Evolutionary conservation across 495 filamentous ascomycete species (phyloP).

Genomic region (Hypoxylon cercidicola): DNA sequence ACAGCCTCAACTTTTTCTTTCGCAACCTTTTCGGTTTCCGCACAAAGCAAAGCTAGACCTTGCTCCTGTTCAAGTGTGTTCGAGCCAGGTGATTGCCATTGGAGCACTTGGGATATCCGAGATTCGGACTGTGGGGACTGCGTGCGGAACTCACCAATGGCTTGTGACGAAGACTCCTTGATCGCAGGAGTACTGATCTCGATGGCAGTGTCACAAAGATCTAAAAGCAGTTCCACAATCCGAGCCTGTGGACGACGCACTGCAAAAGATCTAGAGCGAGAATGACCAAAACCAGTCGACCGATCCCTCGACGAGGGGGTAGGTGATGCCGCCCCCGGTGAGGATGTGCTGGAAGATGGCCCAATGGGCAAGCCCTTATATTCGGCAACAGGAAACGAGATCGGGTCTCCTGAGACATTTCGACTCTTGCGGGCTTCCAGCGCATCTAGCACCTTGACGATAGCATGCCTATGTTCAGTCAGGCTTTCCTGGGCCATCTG

Average conservation of each 20-base stretch:
- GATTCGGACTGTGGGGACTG: constrained; percentile 96
- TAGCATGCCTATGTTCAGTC: constrained; percentile 92
- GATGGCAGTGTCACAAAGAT: constrained; percentile 93
- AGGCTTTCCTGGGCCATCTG: constrained; percentile 93
- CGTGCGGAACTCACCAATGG: constrained; percentile 79
- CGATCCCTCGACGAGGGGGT: constrained; percentile 81
- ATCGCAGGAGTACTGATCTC: constrained; percentile 94
- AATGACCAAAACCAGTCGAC: constrained; percentile 77
- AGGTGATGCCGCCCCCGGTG: constrained; percentile 71
- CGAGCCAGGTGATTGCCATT: constrained; percentile 93
- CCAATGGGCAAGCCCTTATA: constrained; percentile 94
- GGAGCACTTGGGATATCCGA: constrained; percentile 88
- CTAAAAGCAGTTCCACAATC: constrained; percentile 92
- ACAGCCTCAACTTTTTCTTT: constrained; percentile 92
- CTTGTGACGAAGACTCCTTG: constrained; percentile 77
- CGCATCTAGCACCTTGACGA: constrained; percentile 93
- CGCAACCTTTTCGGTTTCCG: constrained; percentile 85
- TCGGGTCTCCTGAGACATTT: constrained; percentile 67
- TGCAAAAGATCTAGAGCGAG: constrained; percentile 81
- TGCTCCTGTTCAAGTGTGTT: constrained; percentile 95
- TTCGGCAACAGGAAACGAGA: constrained; percentile 71
- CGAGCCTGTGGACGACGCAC: constrained; percentile 87
- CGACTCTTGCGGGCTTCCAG: constrained; percentile 83
- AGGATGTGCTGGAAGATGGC: constrained; percentile 70
- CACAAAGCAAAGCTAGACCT: constrained; percentile 84